A percentile compares a stretch with the other conserved stretches of the same genome.
Evolutionary conservation across 140 eudicot genomes (phyloP).

Genomic region (Ambrosia hybrid): DNA sequence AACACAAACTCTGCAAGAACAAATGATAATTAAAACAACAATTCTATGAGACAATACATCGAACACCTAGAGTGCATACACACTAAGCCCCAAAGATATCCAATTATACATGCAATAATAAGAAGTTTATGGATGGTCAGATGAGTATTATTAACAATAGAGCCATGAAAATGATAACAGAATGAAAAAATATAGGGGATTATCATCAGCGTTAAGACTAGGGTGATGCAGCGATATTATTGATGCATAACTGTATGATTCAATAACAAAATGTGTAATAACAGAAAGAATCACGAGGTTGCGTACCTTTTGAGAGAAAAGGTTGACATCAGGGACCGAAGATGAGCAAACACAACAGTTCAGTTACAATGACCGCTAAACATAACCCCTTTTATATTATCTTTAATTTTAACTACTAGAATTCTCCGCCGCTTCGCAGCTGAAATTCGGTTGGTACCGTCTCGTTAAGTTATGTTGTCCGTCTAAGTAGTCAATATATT

Average conservation of each 20-base stretch:
- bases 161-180: not conserved
- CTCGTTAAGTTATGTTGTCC: too few relatives aligned
- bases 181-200: not conserved
- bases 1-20: too few relatives aligned
- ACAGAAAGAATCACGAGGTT: not conserved
- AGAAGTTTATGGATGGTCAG: not conserved
- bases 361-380: too few relatives aligned
- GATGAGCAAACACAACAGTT: too few relatives aligned
- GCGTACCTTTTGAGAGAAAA: too few relatives aligned
- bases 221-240: slow-evolving; percentile 4
- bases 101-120: slow-evolving; percentile 5
- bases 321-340: too few relatives aligned
- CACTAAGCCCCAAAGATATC: slow-evolving; percentile 10
- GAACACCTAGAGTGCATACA: slow-evolving; percentile 24
- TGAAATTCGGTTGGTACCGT: too few relatives aligned
- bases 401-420: too few relatives aligned
- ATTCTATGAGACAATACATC: slow-evolving; percentile 20
- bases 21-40: not conserved
- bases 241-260: slow-evolving; percentile 7
- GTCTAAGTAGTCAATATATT: too few relatives aligned
- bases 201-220: slow-evolving; percentile 7
- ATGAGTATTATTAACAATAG: slow-evolving; percentile 7
- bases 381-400: too few relatives aligned
- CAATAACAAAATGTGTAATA: slow-evolving; percentile 6
- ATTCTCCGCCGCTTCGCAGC: too few relatives aligned